Evolutionary conservation across 192 early-diverging fungal species (phyloP), one percentile per base, ranked within the genome.

Genomic region (Chytriomyces sp.): DNA sequence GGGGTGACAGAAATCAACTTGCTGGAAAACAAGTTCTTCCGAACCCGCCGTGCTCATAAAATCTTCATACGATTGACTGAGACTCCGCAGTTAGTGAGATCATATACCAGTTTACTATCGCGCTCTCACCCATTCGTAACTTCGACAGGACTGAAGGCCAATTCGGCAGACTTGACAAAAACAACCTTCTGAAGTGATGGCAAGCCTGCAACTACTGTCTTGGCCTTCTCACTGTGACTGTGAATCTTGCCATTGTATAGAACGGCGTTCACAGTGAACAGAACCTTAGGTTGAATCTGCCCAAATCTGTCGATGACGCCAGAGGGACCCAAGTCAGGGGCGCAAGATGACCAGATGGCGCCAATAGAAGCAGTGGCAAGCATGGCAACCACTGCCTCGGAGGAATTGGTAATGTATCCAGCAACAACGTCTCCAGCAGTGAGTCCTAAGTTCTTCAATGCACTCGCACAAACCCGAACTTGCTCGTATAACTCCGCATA

Each of bases 341-440:
- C 94, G 31, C 93, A 91, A 3, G 94, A 98, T 64, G 82, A 94
- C 94, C 95, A 99, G 39, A 96, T 90, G 19, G 93, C 94, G 33
- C 96, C 74, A 41, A 63, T 76, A 36, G 66, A 40, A 14, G 65
- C 74, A 1, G 91, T 83, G 0, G 93, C 92, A 28, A 94, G 77
- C 86, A 94, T 92, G 7, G 88, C 86, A 36, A 91, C 76, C 8
- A 96, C 89, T 0, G 94, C 89, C 58, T 98, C 93, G 4, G 87
- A 72, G 38, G 90, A 90, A 77, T 98, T 98, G 34, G 95, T 89
- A 44, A 95, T 86, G 75, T 96, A 98, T 0, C 88, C 97, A 26
- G 90, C 91, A 14, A 98, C 86, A 28, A 95, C 85, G 73, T 97
- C 95, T 5, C 93, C 94, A n/a, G 78, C 68, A 40, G 74, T 75